Conservation (phyloP, 108 stramenopile genomes). For the Hondaea fermentalgiana region DNA sequence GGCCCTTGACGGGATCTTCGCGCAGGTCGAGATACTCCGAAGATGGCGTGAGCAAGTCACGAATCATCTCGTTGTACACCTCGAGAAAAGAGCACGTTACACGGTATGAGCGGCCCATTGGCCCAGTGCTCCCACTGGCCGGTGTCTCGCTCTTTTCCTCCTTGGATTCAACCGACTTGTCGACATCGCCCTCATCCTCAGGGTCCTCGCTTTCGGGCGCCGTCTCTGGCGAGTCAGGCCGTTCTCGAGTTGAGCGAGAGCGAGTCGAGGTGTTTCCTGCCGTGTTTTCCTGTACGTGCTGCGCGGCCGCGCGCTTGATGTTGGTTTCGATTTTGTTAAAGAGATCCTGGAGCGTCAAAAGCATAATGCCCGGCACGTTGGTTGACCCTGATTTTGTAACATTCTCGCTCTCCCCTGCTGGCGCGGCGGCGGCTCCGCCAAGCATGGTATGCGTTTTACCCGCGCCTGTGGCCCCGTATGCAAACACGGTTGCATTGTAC, state of each 20-base stretch:
- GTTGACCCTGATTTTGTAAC: background rate
- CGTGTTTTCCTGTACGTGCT: background rate
- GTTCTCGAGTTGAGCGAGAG: too few species aligned
- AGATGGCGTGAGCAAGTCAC: conserved; percentile 38
- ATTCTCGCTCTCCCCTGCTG: background rate
- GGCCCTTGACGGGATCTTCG: conserved; percentile 56
- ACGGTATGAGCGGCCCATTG: background rate
- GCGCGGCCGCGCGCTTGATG: background rate
- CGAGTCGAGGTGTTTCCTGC: background rate
- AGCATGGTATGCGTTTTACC: conserved; percentile 57
- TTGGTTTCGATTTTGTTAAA: conserved; percentile 21
- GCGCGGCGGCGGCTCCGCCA: conserved; percentile 26
- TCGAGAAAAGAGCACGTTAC: conserved; percentile 50
- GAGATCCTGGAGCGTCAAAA: conserved; percentile 38
- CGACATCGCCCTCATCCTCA: background rate
- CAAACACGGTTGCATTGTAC: conserved; percentile 46
- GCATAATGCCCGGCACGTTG: conserved; percentile 38
- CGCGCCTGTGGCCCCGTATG: conserved; percentile 44
- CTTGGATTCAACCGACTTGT: background rate
- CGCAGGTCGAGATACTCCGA: conserved; percentile 46
- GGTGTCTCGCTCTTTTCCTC: background rate
- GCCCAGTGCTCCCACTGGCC: too few species aligned
- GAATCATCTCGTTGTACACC: conserved; percentile 58
- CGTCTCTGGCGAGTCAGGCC: background rate
- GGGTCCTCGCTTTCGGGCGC: background rate